phyloP scores from a whole-genome alignment of 306 rosid species.

The Begonia masoniana region DNA sequence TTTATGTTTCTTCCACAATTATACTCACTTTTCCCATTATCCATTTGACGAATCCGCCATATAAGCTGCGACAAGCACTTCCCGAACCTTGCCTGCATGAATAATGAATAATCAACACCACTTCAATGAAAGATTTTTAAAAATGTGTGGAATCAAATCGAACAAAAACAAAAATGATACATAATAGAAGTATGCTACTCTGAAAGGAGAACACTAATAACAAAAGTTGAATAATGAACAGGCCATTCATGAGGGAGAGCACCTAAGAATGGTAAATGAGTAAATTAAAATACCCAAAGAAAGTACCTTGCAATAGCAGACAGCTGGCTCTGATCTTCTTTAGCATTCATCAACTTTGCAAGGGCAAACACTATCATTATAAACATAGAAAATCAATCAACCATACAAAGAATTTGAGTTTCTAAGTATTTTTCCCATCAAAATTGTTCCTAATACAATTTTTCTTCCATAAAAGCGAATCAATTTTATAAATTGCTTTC shows the following conservation, averaged over 20 bases:
- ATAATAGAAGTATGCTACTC: too few relatives aligned
- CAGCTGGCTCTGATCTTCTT: constrained; percentile 83
- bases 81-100: constrained; percentile 95
- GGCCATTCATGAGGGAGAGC: too few relatives aligned
- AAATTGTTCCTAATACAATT: too few relatives aligned
- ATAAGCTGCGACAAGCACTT: constrained; percentile 97
- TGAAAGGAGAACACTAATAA: too few relatives aligned
- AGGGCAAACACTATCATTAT: constrained; percentile 66
- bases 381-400: constrained; percentile 2
- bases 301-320: constrained; percentile 88
- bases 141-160: too few relatives aligned
- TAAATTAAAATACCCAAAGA: neutral
- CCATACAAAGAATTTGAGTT: neutral
- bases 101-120: constrained; percentile 11
- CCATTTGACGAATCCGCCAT: constrained; percentile 99
- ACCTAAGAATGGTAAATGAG: neutral
- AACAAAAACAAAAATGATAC: too few relatives aligned
- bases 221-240: too few relatives aligned
- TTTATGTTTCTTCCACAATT: neutral
- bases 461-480: too few relatives aligned
- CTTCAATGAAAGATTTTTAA: neutral
- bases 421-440: too few relatives aligned
- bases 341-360: constrained; percentile 80
- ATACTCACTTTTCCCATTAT: constrained; percentile 82
- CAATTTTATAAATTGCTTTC: too few relatives aligned